Evolutionary conservation across 2,329 filamentous ascomycete species (phyloP), one percentile per base, ranked within the genome.

Genomic region (Fusarium solani-melongenae): DNA sequence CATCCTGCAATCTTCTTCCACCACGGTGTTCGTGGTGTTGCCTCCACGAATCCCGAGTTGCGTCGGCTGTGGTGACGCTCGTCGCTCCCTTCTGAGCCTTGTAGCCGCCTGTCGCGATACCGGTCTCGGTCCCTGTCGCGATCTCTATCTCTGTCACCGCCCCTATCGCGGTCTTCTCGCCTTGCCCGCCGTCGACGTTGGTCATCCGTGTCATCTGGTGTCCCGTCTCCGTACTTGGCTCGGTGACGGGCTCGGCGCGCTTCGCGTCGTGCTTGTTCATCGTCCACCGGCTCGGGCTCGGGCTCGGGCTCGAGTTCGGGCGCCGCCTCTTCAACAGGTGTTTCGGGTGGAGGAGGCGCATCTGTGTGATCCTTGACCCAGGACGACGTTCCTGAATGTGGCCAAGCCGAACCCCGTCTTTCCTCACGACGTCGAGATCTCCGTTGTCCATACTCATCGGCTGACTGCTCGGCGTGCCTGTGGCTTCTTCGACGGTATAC

Each of bases 311-410:
- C 44, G 5, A 24, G 24, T n/a, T 83, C 82, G n/a, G 77, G 62
- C 12, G 58, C 80, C 22, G 75, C 73, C 22, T 78, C 78, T 17
- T 81, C 82, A 51, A 12, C 46, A n/a, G 75, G 74, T 41, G 83
- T 60, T 0, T 86, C 84, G 1, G 88, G 89, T 2, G 90, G 89
- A 4, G 89, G 89, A 2, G 88, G 88, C 4, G 89, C 89, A 73
- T 91, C 90, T 3, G 87, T 89, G 74, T 91, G 87, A 14, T 92
- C 89, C 79, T 91, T 91, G 6, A 92, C 90, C 90, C 90, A 92
- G 0, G 89, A 91, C 10, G 88, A 89, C 0, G 90, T 92, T 29
- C 90, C 90, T 8, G 88, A 91, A 77, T 91, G 88, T 20, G 90
- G 90, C 90, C 90, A 92, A 11, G 83, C 83, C 10, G 85, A 71